Percentiles rank a stretch among this genome's conserved stretches.
phyloP scores from a whole-genome alignment of 345 rosid genomes.

The Gossypium anomalum region DNA sequence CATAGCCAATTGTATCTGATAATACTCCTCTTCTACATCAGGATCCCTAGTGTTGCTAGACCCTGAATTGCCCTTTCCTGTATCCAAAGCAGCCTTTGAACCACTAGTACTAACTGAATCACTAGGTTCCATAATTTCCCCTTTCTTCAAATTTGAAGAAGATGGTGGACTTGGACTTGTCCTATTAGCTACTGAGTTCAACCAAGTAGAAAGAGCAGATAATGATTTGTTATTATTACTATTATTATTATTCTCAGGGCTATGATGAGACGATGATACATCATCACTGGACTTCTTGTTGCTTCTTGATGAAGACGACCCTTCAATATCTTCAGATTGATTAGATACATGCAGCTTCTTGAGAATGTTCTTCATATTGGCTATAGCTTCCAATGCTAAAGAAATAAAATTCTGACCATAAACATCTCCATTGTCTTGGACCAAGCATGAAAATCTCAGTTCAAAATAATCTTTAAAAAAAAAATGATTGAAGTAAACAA shows the following conservation, averaged over 20 bases:
- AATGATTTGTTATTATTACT: constrained; percentile 54
- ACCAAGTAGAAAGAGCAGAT: constrained; percentile 75
- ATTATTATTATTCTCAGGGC: constrained; percentile 26
- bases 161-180: constrained; percentile 56
- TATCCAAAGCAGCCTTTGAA: constrained; percentile 37
- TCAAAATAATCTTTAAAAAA: constrained; percentile 5
- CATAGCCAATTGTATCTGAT: constrained; percentile 85
- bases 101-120: constrained; percentile 40
- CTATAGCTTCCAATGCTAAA: constrained; percentile 36
- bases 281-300: constrained; percentile 39
- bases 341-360: constrained; percentile 75
- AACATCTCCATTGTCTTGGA: constrained; percentile 63
- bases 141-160: constrained; percentile 48
- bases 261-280: constrained; percentile 41
- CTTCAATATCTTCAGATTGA: constrained; percentile 58
- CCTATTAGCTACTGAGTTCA: constrained; percentile 62
- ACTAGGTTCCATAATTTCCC: constrained; percentile 42
- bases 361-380: constrained; percentile 74
- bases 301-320: constrained; percentile 55
- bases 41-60: constrained; percentile 64
- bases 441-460: constrained; percentile 43
- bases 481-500: neutral
- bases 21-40: constrained; percentile 79
- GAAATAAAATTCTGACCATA: constrained; percentile 43
- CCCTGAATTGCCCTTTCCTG: constrained; percentile 48